Conservation (phyloP, 371 early-diverging fungal species). For the Mortierella sp. region DNA sequence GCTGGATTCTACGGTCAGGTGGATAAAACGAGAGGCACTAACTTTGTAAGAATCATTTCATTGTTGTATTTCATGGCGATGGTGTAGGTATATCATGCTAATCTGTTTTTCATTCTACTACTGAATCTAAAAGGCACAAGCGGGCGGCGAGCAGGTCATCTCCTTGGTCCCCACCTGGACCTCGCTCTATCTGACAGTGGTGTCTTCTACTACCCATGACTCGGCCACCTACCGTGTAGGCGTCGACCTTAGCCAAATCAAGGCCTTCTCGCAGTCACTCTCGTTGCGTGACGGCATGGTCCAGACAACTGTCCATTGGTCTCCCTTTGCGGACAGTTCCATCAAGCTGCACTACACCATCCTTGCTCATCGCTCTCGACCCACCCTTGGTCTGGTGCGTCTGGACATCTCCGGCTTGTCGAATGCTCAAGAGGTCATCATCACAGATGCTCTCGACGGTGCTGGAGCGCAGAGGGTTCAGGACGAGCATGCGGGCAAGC, state of each 20-base stretch:
- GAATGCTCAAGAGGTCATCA: constrained; percentile 31
- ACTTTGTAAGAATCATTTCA: constrained; percentile 28
- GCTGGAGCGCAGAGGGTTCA: constrained; percentile 46
- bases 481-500: constrained; percentile 28
- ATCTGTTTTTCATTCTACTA: neutral
- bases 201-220: constrained; percentile 3
- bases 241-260: constrained; percentile 26
- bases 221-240: constrained; percentile 43
- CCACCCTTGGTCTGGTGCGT: constrained; percentile 44
- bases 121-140: constrained; percentile 36
- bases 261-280: constrained; percentile 34
- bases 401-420: constrained; percentile 37
- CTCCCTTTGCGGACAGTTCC: constrained; percentile 14
- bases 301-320: constrained; percentile 32
- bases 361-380: constrained; percentile 45
- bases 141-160: constrained; percentile 46
- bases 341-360: constrained; percentile 36
- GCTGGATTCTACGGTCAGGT: constrained; percentile 46
- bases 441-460: constrained; percentile 47
- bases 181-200: constrained; percentile 28
- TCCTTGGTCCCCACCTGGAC: constrained; percentile 47
- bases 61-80: neutral
- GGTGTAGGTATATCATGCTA: neutral
- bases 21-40: constrained; percentile 35
- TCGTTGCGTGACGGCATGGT: constrained; percentile 45